Evolutionary conservation across 2,329 filamentous ascomycete genomes (phyloP), one percentile per base, ranked within the genome.

Genomic region (Paramyrothecium sp.): DNA sequence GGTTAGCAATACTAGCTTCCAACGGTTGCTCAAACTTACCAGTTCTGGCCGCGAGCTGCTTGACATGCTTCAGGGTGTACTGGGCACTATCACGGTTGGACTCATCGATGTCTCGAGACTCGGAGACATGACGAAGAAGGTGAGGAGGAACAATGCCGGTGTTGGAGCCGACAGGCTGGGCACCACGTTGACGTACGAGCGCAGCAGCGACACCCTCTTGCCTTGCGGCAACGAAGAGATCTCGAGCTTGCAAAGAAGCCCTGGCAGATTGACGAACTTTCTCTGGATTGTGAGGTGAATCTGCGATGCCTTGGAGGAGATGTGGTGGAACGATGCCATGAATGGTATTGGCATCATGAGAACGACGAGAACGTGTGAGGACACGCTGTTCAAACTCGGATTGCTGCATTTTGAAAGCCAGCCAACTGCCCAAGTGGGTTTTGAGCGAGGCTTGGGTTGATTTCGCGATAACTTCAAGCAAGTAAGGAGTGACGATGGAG

Each of bases 401-500:
- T 21, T 30, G 50, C 12, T 21, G 58, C 67, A 48, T 69, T 66
- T 16, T 75, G 72, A 53, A 69, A 68, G 47, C 50, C 50, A 7
- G 65, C 63, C 54, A 75, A 64, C 2, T 54, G 61, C 3, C 73
- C 70, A 53, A n/a, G n/a, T 72, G 71, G 26, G 72, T 66, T 10
- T 63, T 59, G 17, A 81, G 69, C 2, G 71, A 72, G 19, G 62
- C 57, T 11, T 63, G 67, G 23, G 78, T 60, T 41, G 73, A 74
- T 51, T 77, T 69, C 34, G 75, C 74, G 54, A 81, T 78, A 55
- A 71, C 72, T 33, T 65, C 69, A 21, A 81, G 71, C 12, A 81
- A 70, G 56, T 81, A 75, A 20, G 79, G 78, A 20, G 78, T 78
- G 4, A 81, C 73, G 56, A 79, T 73, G 58, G 69, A 75, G 65